Conservation (phyloP, 2,329 filamentous ascomycete genomes). For the Sporothrix pseudoabietina region DNA sequence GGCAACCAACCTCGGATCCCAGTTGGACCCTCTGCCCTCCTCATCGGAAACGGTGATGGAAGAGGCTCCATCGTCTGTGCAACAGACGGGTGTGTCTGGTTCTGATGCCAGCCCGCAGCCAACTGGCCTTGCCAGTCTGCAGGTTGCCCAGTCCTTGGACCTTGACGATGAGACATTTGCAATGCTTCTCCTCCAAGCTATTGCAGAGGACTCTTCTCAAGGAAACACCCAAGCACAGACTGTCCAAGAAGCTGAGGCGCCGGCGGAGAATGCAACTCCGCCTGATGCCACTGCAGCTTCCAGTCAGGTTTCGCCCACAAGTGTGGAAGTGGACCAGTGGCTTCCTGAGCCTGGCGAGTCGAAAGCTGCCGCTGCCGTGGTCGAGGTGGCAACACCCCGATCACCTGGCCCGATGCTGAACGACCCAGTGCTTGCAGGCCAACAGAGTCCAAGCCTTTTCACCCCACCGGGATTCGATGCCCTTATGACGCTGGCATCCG, state of each 20-base stretch:
- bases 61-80: not conserved
- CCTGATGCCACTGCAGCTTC: slow-evolving; percentile 5
- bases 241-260: not conserved
- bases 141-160: not conserved
- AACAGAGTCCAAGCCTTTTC: too few species aligned
- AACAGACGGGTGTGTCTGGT: too few species aligned
- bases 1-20: too few species aligned
- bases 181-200: too few species aligned
- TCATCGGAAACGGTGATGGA: not conserved
- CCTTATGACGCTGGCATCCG: too few species aligned
- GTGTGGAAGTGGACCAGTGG: not conserved
- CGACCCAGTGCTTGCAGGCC: not conserved
- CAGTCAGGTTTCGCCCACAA: not conserved
- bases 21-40: not conserved
- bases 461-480: not conserved
- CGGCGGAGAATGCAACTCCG: not conserved
- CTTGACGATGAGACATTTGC: too few species aligned
- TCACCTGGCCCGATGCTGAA: not conserved
- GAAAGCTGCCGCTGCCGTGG: not conserved
- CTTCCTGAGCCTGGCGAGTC: not conserved
- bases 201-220: too few species aligned
- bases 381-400: not conserved
- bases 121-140: not conserved
- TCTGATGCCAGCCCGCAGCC: too few species aligned
- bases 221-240: not conserved